These are phyloP conservation scores for Candida ficus DNA, from an alignment of 805 yeast species.

Conservation along the genomic window DNA sequence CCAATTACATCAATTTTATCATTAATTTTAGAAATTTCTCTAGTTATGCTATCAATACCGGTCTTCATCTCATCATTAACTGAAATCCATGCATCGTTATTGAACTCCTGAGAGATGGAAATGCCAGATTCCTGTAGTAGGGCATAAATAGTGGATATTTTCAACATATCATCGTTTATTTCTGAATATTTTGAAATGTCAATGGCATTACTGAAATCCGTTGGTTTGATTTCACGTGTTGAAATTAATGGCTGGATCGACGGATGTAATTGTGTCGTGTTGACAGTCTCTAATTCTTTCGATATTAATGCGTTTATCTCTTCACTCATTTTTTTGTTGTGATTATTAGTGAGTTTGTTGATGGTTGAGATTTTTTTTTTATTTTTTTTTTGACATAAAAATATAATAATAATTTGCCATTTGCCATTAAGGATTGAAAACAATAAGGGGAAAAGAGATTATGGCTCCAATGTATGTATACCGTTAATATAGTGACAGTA, in stretches of 20 bases:
- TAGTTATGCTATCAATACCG: background rate
- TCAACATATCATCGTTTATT: background rate
- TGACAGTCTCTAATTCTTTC: background rate
- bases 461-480: constrained; percentile 7
- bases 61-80: background rate
- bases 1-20: background rate
- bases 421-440: no score
- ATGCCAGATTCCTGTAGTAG: constrained; percentile 2
- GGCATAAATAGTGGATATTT: constrained; percentile 2
- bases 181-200: constrained; percentile 4
- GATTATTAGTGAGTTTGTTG: background rate
- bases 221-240: no score
- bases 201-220: constrained; percentile 6
- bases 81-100: background rate
- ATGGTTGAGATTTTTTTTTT: background rate
- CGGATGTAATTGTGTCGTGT: constrained; percentile 1
- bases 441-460: no score
- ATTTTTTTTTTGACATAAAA: background rate
- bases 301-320: constrained; percentile 1
- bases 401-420: background rate
- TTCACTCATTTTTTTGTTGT: background rate
- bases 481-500: no score
- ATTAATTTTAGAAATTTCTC: background rate
- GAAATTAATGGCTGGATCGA: background rate
- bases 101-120: constrained; percentile 1